Conservation (phyloP, 768 basidiomycete species). For the Calocera cornea region DNA sequence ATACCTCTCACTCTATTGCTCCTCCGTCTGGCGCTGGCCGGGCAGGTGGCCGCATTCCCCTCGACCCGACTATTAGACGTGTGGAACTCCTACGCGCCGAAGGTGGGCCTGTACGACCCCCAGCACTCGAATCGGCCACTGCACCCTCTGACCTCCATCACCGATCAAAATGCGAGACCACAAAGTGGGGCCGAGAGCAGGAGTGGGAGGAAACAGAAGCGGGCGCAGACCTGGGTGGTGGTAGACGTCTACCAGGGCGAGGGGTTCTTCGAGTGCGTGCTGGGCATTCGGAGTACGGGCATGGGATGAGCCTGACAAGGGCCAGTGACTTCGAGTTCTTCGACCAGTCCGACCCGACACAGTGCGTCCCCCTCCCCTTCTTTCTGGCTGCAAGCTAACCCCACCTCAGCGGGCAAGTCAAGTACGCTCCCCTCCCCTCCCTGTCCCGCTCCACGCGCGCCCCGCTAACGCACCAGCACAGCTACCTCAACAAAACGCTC, state of each 20-base stretch:
- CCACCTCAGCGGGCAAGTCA: slow-evolving; percentile 48
- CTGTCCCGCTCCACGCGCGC: slow-evolving; percentile 10
- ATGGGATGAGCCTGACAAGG: background rate
- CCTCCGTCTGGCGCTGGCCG: no score
- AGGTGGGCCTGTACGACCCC: no score
- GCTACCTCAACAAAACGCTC: slow-evolving; percentile 39
- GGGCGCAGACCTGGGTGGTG: slow-evolving; percentile 36
- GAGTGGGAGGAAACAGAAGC: background rate
- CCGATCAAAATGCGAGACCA: no score
- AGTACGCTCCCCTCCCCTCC: slow-evolving; percentile 32
- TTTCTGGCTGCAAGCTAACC: slow-evolving; percentile 16
- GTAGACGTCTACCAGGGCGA: slow-evolving; percentile 53
- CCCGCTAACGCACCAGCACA: slow-evolving; percentile 23
- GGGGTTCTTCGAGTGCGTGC: slow-evolving; percentile 55
- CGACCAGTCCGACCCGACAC: slow-evolving; percentile 48
- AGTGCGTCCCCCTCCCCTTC: slow-evolving; percentile 31
- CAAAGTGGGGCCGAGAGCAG: no score
- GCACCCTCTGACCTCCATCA: no score
- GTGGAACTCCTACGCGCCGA: no score
- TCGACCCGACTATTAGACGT: no score
- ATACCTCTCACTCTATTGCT: no score
- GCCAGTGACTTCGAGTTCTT: slow-evolving; percentile 47
- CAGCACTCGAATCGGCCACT: no score
- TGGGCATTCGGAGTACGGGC: background rate
- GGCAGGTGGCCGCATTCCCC: no score